Conservation (phyloP, 2,329 filamentous ascomycete species). For the Dothideomycetes sp. region DNA sequence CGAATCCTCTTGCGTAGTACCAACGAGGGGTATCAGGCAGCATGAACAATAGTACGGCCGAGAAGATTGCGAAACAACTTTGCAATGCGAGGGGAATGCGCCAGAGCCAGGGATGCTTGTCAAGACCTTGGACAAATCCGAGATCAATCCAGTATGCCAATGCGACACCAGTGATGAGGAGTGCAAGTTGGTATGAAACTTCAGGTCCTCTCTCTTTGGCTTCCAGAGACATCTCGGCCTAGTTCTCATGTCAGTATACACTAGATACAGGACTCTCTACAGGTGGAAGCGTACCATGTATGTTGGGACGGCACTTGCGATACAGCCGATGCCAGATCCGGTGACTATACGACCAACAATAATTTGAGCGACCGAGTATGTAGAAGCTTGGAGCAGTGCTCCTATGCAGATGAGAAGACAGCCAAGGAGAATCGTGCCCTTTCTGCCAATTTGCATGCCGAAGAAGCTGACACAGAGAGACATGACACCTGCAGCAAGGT, state of each 20-base stretch:
- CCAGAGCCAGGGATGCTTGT: constrained; percentile 23
- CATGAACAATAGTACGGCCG: constrained; percentile 20
- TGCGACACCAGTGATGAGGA: constrained; percentile 21
- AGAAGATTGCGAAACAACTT: constrained; percentile 24
- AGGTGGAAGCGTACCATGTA: constrained; percentile 21
- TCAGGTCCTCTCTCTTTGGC: constrained; percentile 23
- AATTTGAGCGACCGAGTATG: constrained; percentile 24
- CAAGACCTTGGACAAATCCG: constrained; percentile 20
- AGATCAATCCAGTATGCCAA: constrained; percentile 24
- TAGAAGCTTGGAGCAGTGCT: constrained; percentile 23
- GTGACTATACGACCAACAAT: constrained; percentile 24
- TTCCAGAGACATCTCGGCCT: constrained; percentile 24
- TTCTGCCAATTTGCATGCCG: constrained; percentile 23
- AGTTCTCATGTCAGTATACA: neutral
- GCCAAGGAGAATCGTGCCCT: constrained; percentile 24
- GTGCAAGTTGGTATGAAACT: constrained; percentile 20
- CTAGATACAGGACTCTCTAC: constrained; percentile 14
- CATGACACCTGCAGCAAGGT: constrained; percentile 19
- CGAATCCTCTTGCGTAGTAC: constrained; percentile 23
- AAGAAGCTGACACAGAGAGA: constrained; percentile 17
- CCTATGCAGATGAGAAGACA: constrained; percentile 23
- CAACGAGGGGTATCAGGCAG: constrained; percentile 27
- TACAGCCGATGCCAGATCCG: constrained; percentile 23
- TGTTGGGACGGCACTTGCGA: constrained; percentile 24
- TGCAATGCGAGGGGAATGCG: constrained; percentile 28